These are phyloP conservation scores for Oryza glaberrima DNA, from an alignment of 176 grass and related monocot genomes.

Conservation along the genomic window DNA sequence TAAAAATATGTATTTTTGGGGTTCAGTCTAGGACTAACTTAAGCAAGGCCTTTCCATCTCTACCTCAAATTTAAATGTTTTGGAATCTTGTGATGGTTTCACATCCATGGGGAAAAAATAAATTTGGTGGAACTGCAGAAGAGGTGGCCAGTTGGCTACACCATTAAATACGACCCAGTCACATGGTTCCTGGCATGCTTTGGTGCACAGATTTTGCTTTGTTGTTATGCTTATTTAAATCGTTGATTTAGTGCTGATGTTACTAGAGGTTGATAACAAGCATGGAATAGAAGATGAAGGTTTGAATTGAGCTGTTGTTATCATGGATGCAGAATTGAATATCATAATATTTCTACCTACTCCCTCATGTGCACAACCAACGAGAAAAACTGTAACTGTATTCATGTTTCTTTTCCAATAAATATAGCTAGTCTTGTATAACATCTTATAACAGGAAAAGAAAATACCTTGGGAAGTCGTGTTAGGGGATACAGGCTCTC, in stretches of 20 bases:
- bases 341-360: neutral
- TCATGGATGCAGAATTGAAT: slow-evolving; percentile 14
- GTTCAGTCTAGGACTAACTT: too few relatives aligned
- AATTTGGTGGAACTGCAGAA: too few relatives aligned
- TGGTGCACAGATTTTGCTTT: too few relatives aligned
- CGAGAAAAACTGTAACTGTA: slow-evolving; percentile 5
- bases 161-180: too few relatives aligned
- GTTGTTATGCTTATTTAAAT: too few relatives aligned
- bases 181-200: too few relatives aligned
- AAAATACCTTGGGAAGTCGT: slow-evolving; percentile 72
- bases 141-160: too few relatives aligned
- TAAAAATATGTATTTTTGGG: too few relatives aligned
- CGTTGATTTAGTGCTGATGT: neutral
- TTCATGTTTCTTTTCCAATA: slow-evolving; percentile 14
- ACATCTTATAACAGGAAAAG: slow-evolving; percentile 8
- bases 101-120: too few relatives aligned
- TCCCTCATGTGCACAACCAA: neutral
- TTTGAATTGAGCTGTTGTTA: slow-evolving; percentile 22
- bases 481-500: slow-evolving; percentile 71
- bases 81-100: too few relatives aligned
- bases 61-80: too few relatives aligned
- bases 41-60: too few relatives aligned
- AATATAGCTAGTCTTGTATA: neutral
- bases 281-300: slow-evolving; percentile 5
- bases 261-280: neutral